These are phyloP conservation scores for Bjerkandera adusta DNA, from an alignment of 1,284 basidiomycete species.

Conservation along the genomic window DNA sequence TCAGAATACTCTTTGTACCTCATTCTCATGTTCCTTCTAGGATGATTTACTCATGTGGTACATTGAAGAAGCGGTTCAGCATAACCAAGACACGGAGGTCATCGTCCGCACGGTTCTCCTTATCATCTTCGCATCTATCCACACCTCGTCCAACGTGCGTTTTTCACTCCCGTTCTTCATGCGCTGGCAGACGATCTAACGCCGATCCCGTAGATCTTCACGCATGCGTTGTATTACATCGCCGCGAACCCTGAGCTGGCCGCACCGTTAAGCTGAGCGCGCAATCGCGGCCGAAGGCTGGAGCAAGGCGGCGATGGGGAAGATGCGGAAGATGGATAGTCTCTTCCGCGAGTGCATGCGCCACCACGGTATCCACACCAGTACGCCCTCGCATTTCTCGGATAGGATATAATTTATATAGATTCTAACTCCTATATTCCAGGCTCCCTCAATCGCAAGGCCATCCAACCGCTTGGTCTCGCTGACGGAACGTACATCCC, in stretches of 20 bases:
- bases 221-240: slow-evolving; percentile 34
- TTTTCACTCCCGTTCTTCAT: too few species aligned
- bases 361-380: slow-evolving; percentile 22
- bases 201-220: slow-evolving; percentile 18
- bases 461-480: slow-evolving; percentile 35
- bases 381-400: too few species aligned
- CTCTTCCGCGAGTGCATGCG: slow-evolving; percentile 45
- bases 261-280: too few species aligned
- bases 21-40: slow-evolving; percentile 20
- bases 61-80: slow-evolving; percentile 36
- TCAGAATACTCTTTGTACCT: background rate
- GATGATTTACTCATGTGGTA: slow-evolving; percentile 44
- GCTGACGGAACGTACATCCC: slow-evolving; percentile 43
- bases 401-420: background rate
- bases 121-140: slow-evolving; percentile 39
- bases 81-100: slow-evolving; percentile 29
- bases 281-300: slow-evolving; percentile 36
- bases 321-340: slow-evolving; percentile 46
- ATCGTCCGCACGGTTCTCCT: slow-evolving; percentile 33
- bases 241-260: slow-evolving; percentile 36
- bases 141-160: slow-evolving; percentile 35
- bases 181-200: too few species aligned
- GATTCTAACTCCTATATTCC: background rate
- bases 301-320: slow-evolving; percentile 37
- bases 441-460: slow-evolving; percentile 27